A percentile compares a stretch with the other conserved stretches of the same genome.
Conservation (phyloP, 257 asterid genomes). For the Nicotiana otophora region DNA sequence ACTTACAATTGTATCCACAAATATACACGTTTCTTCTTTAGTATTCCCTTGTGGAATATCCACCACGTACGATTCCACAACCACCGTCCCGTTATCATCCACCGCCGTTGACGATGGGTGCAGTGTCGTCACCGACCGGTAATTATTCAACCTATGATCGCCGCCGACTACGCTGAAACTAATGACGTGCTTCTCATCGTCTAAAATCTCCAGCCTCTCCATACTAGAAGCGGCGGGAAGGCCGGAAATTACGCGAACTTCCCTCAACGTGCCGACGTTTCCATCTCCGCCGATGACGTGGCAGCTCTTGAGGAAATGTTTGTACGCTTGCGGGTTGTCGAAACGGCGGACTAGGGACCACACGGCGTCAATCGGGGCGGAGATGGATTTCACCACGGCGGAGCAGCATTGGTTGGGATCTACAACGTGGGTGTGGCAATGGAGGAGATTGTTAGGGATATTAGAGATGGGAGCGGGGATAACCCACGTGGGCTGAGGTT, state of each 20-base stretch:
- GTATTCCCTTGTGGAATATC: constrained; percentile 82
- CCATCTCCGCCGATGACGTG: constrained; percentile 60
- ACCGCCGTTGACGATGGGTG: constrained; percentile 19
- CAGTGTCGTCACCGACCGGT: constrained; percentile 65
- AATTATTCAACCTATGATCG: constrained; percentile 62
- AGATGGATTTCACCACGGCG: constrained; percentile 46
- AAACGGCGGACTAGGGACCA: constrained; percentile 80
- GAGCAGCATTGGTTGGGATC: constrained; percentile 68
- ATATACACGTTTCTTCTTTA: constrained; percentile 61
- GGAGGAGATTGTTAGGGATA: constrained; percentile 40
- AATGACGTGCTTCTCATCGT: constrained; percentile 64
- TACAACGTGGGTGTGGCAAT: constrained; percentile 56
- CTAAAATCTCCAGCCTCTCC: constrained; percentile 66
- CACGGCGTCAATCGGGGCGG: constrained; percentile 49
- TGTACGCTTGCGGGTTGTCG: constrained; percentile 82
- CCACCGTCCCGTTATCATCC: constrained; percentile 41
- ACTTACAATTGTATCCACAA: constrained; percentile 68
- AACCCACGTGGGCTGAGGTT: constrained; percentile 23
- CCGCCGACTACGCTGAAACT: constrained; percentile 81
- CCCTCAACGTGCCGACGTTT: constrained; percentile 66
- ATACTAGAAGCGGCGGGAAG: constrained; percentile 71
- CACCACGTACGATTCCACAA: constrained; percentile 79
- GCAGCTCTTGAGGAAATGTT: constrained; percentile 72
- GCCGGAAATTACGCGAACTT: constrained; percentile 76
- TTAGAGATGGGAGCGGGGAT: constrained; percentile 28